A percentile compares a stretch with the other conserved stretches of the same genome.
These are phyloP conservation scores for Batkoa obscura DNA, from an alignment of 371 early-diverging fungal species.

Conservation along the genomic window DNA sequence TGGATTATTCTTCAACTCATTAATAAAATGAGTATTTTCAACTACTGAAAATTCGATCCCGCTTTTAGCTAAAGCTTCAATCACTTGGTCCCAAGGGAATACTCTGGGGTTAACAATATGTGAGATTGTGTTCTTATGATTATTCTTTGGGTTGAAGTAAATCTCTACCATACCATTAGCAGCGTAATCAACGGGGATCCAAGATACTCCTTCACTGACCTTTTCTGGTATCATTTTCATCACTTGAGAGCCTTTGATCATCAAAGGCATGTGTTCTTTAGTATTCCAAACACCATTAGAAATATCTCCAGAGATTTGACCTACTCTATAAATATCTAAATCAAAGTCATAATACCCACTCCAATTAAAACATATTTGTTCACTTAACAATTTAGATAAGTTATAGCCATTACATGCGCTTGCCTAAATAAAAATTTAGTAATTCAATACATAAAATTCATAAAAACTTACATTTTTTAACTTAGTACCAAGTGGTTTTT, in stretches of 20 bases:
- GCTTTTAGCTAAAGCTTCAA: background rate
- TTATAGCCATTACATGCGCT: constrained; percentile 17
- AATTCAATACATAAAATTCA: constrained; percentile 5
- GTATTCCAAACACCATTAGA: constrained; percentile 20
- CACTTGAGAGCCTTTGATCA: background rate
- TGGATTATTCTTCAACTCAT: background rate
- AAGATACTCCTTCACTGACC: background rate
- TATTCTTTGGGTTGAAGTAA: background rate
- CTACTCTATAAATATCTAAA: constrained; percentile 18
- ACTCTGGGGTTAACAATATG: constrained; percentile 2
- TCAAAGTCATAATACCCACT: constrained; percentile 15
- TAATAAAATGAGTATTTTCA: background rate
- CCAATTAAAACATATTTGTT: constrained; percentile 8
- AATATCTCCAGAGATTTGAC: constrained; percentile 20
- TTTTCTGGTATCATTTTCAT: background rate
- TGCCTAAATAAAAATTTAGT: too few relatives aligned
- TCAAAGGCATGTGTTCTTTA: constrained; percentile 18
- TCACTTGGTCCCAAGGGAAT: background rate
- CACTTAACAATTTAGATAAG: constrained; percentile 19
- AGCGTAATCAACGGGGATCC: constrained; percentile 6
- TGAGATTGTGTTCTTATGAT: background rate
- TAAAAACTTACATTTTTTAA: background rate
- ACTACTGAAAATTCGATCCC: background rate
- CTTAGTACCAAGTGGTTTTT: background rate
- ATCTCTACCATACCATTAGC: constrained; percentile 3